Percentiles rank a stretch among this genome's conserved stretches.
phyloP scores from a whole-genome alignment of 345 rosid genomes.

The Sisymbrium altissimum region DNA sequence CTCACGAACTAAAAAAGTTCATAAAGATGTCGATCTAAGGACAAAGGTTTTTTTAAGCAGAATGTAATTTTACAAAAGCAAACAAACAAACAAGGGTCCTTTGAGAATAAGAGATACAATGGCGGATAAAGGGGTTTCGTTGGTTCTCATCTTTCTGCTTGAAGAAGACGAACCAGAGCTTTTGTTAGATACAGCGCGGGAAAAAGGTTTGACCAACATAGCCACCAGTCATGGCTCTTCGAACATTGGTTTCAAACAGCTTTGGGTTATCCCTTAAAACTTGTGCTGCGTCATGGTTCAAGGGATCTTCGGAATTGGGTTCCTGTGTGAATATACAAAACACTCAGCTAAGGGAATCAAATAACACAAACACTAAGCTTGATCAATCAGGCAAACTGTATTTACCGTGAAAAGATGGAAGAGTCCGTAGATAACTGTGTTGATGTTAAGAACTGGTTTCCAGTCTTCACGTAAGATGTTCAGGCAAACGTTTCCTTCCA shows the following conservation, averaged over 20 bases:
- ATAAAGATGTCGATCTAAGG: slow-evolving; percentile 4
- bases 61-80: slow-evolving; percentile 26
- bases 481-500: slow-evolving; percentile 96
- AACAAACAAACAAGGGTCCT: slow-evolving; percentile 26
- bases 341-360: neutral
- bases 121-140: slow-evolving; percentile 12
- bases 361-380: neutral
- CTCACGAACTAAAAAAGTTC: slow-evolving; percentile 14
- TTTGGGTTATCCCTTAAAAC: slow-evolving; percentile 81
- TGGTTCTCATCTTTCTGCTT: slow-evolving; percentile 18
- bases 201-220: slow-evolving; percentile 72
- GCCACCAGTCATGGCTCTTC: slow-evolving; percentile 81
- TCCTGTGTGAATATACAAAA: slow-evolving; percentile 44
- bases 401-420: slow-evolving; percentile 92
- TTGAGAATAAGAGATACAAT: slow-evolving; percentile 15
- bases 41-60: neutral
- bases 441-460: slow-evolving; percentile 96
- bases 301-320: slow-evolving; percentile 91
- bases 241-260: slow-evolving; percentile 65
- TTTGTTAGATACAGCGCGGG: slow-evolving; percentile 56
- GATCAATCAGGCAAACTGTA: neutral
- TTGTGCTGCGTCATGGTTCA: slow-evolving; percentile 89
- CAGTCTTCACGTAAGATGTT: slow-evolving; percentile 95
- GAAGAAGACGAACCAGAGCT: slow-evolving; percentile 24
- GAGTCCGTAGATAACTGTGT: slow-evolving; percentile 85